These are phyloP conservation scores for Daldinia sp. DNA, from an alignment of 2,329 filamentous ascomycete species.

Conservation along the genomic window DNA sequence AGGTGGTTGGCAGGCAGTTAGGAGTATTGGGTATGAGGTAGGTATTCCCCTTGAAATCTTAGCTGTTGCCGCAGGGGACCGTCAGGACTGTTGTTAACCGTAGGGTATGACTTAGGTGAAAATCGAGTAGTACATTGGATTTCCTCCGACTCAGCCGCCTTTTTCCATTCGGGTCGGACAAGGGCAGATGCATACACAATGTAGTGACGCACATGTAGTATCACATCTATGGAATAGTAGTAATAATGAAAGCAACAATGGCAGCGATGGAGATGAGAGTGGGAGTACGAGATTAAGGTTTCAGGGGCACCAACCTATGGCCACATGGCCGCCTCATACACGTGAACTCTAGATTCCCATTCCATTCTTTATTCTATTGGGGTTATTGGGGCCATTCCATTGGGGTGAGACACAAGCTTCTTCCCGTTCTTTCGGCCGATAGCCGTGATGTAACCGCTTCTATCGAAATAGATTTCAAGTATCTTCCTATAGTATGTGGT, in stretches of 20 bases:
- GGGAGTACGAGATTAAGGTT: slow-evolving; percentile 23
- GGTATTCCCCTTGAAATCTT: background rate
- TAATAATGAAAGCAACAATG: too few relatives aligned
- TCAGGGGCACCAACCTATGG: slow-evolving; percentile 10
- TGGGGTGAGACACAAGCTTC: slow-evolving; percentile 24
- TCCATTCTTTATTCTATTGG: slow-evolving; percentile 11
- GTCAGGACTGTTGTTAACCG: slow-evolving; percentile 7
- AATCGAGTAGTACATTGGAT: background rate
- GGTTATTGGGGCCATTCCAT: too few relatives aligned
- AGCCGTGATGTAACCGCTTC: background rate
- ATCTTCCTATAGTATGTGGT: background rate
- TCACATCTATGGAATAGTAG: too few relatives aligned
- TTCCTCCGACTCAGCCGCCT: background rate
- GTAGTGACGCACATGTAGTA: too few relatives aligned
- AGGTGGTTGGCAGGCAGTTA: background rate
- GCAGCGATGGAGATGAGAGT: slow-evolving; percentile 4
- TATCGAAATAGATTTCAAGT: background rate
- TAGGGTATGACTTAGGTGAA: background rate
- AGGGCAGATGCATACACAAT: too few relatives aligned
- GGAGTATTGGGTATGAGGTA: background rate
- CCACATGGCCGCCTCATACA: slow-evolving; percentile 20
- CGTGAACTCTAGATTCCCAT: too few relatives aligned
- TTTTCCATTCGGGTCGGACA: background rate
- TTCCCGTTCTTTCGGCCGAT: slow-evolving; percentile 18
- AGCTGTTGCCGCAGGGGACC: slow-evolving; percentile 13